These are phyloP conservation scores for Marasmius sp. DNA, from an alignment of 1,284 basidiomycete species.

Conservation along the genomic window DNA sequence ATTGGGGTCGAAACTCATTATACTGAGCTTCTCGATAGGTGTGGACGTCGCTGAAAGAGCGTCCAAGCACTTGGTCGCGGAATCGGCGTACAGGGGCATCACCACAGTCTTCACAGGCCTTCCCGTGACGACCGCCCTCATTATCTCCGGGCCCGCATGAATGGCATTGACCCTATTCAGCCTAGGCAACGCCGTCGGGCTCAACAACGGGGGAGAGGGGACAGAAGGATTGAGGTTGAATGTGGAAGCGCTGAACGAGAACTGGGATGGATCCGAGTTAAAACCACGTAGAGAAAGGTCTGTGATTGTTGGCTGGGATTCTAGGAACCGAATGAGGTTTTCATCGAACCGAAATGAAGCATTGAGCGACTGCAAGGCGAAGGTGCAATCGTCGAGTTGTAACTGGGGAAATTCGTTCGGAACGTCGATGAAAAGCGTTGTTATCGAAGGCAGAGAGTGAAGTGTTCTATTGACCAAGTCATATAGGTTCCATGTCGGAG, in stretches of 20 bases:
- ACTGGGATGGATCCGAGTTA: conserved; percentile 22
- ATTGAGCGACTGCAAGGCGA: conserved; percentile 44
- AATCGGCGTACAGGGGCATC: conserved; percentile 49
- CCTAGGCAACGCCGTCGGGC: conserved; percentile 42
- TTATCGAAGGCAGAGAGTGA: conserved; percentile 35
- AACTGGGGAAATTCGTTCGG: conserved; percentile 34
- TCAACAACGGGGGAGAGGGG: conserved; percentile 32
- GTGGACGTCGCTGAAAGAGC: conserved; percentile 39
- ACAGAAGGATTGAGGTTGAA: conserved; percentile 14
- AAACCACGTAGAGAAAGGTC: conserved; percentile 57
- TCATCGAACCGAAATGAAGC: conserved; percentile 53
- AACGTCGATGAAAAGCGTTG: conserved; percentile 49
- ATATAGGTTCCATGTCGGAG: conserved; percentile 44
- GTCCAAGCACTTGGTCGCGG: conserved; percentile 37
- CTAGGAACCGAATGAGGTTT: conserved; percentile 50
- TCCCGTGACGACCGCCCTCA: conserved; percentile 44
- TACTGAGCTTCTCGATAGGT: conserved; percentile 48
- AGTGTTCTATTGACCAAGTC: conserved; percentile 46
- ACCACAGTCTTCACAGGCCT: conserved; percentile 53
- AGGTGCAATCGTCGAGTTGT: conserved; percentile 43
- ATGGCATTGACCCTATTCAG: conserved; percentile 54
- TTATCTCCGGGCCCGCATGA: conserved; percentile 45
- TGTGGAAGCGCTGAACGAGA: conserved; percentile 21
- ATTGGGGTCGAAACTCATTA: conserved; percentile 55
- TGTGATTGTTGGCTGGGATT: conserved; percentile 43